Conservation (phyloP, 2,329 filamentous ascomycete genomes). For the Cercospora beticola region DNA sequence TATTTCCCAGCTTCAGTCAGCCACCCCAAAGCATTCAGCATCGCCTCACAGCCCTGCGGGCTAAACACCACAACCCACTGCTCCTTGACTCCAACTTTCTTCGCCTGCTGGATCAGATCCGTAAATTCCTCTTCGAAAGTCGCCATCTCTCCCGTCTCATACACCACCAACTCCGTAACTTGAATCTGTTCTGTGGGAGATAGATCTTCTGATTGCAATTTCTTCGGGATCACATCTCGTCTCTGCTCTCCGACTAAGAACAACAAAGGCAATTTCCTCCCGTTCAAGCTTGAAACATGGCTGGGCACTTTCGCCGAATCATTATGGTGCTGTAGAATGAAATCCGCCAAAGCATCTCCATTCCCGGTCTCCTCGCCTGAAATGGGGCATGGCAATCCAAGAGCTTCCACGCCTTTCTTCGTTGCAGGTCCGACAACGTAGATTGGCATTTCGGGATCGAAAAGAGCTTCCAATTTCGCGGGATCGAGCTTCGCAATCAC, state of each 20-base stretch:
- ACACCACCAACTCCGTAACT: conserved; percentile 80
- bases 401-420: conserved; percentile 64
- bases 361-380: conserved; percentile 81
- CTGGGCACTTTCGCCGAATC: conserved; percentile 28
- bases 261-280: conserved; percentile 62
- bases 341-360: conserved; percentile 73
- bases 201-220: conserved; percentile 62
- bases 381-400: conserved; percentile 58
- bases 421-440: conserved; percentile 83
- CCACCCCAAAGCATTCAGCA: conserved; percentile 55
- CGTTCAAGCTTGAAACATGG: conserved; percentile 33
- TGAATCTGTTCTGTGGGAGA: conserved; percentile 54
- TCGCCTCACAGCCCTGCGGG: conserved; percentile 61
- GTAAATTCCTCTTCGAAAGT: conserved; percentile 71
- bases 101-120: conserved; percentile 45
- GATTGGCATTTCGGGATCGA: conserved; percentile 57
- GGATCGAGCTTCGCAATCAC: conserved; percentile 56
- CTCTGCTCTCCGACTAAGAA: conserved; percentile 91
- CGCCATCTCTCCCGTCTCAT: conserved; percentile 79
- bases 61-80: conserved; percentile 76
- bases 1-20: conserved; percentile 45
- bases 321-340: conserved; percentile 78
- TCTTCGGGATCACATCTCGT: conserved; percentile 84
- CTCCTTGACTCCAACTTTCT: conserved; percentile 34
- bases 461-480: conserved; percentile 38